Conservation (phyloP, 2,329 filamentous ascomycete species). For the Sordariomycetes sp. region DNA sequence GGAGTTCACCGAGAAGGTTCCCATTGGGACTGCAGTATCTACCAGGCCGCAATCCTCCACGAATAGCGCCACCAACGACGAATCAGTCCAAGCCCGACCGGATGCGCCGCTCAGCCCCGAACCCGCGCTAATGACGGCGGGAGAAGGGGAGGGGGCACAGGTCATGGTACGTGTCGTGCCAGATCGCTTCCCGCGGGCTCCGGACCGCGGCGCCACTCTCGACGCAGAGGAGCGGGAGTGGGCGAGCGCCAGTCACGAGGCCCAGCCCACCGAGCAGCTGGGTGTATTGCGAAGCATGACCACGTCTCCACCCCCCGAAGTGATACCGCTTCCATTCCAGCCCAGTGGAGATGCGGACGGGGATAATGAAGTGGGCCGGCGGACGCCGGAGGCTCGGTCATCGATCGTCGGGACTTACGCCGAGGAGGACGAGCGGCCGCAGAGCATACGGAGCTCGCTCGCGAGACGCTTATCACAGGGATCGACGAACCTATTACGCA, state of each 20-base stretch:
- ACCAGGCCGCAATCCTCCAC: not conserved
- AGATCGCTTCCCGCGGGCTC: conserved; percentile 30
- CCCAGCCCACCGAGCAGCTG: not conserved
- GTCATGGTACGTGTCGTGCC: conserved; percentile 42
- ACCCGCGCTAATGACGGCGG: conserved; percentile 28
- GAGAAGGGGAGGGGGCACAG: conserved; percentile 28
- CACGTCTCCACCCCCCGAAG: conserved; percentile 33
- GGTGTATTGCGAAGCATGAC: conserved; percentile 13
- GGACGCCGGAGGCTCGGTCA: conserved; percentile 39
- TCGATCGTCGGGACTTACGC: conserved; percentile 64
- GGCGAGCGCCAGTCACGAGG: not conserved
- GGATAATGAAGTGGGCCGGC: not conserved
- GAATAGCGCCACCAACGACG: not conserved
- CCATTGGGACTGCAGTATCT: not conserved
- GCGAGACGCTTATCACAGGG: conserved; percentile 37
- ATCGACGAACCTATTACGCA: conserved; percentile 32
- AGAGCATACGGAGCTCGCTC: conserved; percentile 23
- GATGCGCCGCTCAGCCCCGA: conserved; percentile 6
- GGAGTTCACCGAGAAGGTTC: not conserved
- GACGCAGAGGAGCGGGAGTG: conserved; percentile 7
- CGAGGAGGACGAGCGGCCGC: conserved; percentile 31
- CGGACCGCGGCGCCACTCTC: conserved; percentile 6
- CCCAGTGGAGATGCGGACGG: conserved; percentile 33
- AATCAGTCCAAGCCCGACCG: no score
- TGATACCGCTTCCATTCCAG: conserved; percentile 58